These are phyloP conservation scores for Pisolithus albus DNA, from an alignment of 768 basidiomycete species.

Conservation along the genomic window DNA sequence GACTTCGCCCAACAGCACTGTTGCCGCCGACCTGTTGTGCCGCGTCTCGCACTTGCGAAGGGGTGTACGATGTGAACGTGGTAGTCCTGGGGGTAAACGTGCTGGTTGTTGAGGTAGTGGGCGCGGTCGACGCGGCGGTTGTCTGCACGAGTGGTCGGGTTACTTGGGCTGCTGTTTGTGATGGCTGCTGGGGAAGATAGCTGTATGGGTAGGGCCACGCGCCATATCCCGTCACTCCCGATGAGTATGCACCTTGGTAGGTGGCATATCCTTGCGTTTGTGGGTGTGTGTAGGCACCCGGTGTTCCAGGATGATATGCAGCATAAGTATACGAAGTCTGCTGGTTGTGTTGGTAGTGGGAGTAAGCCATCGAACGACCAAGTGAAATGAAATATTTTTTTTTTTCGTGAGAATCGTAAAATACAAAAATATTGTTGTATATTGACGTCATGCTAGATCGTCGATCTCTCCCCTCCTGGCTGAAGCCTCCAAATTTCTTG, in stretches of 20 bases:
- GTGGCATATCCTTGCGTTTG: slow-evolving; percentile 45
- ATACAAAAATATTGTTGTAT: too few species aligned
- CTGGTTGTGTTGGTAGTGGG: slow-evolving; percentile 28
- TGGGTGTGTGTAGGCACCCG: slow-evolving; percentile 32
- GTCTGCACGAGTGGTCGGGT: slow-evolving; percentile 25
- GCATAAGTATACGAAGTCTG: slow-evolving; percentile 57
- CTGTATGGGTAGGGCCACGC: slow-evolving; percentile 65
- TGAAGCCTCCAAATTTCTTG: slow-evolving; percentile 53
- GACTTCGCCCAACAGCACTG: slow-evolving; percentile 40
- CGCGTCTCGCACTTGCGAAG: slow-evolving; percentile 45
- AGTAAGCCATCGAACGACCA: slow-evolving; percentile 25
- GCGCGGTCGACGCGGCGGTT: slow-evolving; percentile 20
- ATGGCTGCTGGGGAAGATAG: slow-evolving; percentile 42
- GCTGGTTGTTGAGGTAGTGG: slow-evolving; percentile 25
- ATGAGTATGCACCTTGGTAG: slow-evolving; percentile 42
- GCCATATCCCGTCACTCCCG: slow-evolving; percentile 64
- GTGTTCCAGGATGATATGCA: slow-evolving; percentile 48
- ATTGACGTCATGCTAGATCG: not conserved
- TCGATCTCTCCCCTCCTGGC: slow-evolving; percentile 40
- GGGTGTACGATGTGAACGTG: slow-evolving; percentile 53
- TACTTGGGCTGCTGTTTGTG: slow-evolving; percentile 18
- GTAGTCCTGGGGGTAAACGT: slow-evolving; percentile 34
- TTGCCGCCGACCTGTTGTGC: slow-evolving; percentile 30
- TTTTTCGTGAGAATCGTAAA: too few species aligned
- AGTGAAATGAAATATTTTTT: too few species aligned